Conservation (phyloP, 495 filamentous ascomycete species). For the Thermothielavioides terrestris region DNA sequence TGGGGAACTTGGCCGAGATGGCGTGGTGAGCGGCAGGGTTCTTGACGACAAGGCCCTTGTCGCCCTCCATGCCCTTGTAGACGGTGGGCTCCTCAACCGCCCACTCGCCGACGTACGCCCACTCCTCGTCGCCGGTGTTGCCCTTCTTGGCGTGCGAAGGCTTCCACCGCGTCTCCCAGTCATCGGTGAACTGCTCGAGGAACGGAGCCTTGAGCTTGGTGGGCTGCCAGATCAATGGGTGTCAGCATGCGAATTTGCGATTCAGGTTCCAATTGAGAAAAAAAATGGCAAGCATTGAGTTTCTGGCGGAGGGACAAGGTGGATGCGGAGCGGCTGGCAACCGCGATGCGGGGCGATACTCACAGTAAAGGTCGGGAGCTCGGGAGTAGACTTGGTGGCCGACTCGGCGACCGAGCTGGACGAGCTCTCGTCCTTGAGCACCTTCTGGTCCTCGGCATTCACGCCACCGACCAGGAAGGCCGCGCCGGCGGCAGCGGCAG, state of each 20-base stretch:
- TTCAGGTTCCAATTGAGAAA: too few relatives aligned
- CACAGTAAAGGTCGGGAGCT: constrained; percentile 85
- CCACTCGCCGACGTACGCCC: constrained; percentile 97
- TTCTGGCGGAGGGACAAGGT: too few relatives aligned
- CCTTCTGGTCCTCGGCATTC: constrained; percentile 63
- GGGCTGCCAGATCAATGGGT: constrained; percentile 53
- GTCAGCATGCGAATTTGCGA: constrained; percentile 20
- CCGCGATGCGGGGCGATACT: constrained; percentile 33
- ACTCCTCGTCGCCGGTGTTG: constrained; percentile 72
- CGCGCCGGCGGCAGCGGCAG: constrained; percentile 60
- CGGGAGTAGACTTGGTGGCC: constrained; percentile 46
- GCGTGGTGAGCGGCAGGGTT: constrained; percentile 95
- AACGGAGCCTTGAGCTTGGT: constrained; percentile 83
- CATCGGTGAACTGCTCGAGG: constrained; percentile 96
- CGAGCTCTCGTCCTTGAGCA: constrained; percentile 38
- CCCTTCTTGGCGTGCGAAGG: constrained; percentile 95
- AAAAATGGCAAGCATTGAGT: too few relatives aligned
- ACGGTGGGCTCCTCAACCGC: constrained; percentile 88
- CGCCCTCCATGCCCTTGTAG: constrained; percentile 89
- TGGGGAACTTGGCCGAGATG: constrained; percentile 97
- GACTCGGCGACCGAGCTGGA: constrained; percentile 38
- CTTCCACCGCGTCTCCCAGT: constrained; percentile 89
- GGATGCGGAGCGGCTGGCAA: too few relatives aligned
- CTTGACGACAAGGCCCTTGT: constrained; percentile 96
- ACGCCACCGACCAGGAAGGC: constrained; percentile 60